Base-by-base conservation (phyloP, 495 filamentous ascomycete species). In the Elasticomyces elasticus region DNA sequence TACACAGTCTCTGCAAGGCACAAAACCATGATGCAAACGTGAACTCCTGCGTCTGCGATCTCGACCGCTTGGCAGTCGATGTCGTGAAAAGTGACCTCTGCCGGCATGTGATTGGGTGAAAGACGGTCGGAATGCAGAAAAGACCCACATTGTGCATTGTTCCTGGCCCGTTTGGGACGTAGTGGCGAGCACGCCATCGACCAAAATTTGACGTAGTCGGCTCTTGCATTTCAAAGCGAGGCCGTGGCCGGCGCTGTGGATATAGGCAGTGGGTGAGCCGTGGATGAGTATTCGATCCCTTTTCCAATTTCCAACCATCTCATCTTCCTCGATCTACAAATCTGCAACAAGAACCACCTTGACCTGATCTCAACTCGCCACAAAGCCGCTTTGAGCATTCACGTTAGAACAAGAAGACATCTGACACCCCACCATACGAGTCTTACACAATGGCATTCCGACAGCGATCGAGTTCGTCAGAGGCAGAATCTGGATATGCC, bases 401-500 rank as follows among this genome's bases (percentile, higher is more conserved):
- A 7, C 7, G 30, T 17, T 40, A 23, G 10, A 45, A 45, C 42
- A 23, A 45, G 42, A 9, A 28, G 5, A 30, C 4, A 40, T 11
- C 4, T 20, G n/a, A 49, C n/a, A 30, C 24, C n/a, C 25, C 24
- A 15, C 24, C 25, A 28, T 45, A 15, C 17, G 11, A 15, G 40
- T 40, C 15, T 23, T 11, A 22, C 33, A 53, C 48, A 49, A 60
- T 60, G 58, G 45, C 52, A 0, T 43, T 22, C 24, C 45, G 53
- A 20, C 31, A 44, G 4, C 48, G 58, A 17, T 56, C 54, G 11
- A 50, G 26, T n/a, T 61, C 58, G 10, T 53, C 58, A 11, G 60
- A 64, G 49, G 56, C 47, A 10, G 92, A 97, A 69, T 97, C 92
- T 40, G 92, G 94, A 50, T 97, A 96, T 73, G 86, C 79, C 49